Evolutionary conservation across 305 asterid species (phyloP), one percentile per base, ranked within the genome.

Genomic region (Fraxinus paxiana): DNA sequence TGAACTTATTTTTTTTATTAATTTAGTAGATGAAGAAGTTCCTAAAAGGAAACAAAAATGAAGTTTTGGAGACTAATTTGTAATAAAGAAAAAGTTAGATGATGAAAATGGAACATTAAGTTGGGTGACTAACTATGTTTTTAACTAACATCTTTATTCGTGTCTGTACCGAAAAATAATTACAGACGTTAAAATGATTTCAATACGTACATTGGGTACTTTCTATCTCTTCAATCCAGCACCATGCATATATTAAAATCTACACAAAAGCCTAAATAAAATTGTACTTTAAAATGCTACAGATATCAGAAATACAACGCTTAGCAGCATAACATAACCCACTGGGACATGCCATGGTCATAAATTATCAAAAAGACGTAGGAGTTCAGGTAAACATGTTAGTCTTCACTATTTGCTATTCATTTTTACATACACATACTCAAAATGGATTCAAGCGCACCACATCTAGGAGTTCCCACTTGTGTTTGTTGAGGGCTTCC

Each of bases 401-500:
- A 24, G 71, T 24, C 33, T 63, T 24, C 67, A 56, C 28, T 7
- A 4, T 18, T 6, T 2, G 1, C 33, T 8, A 7, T 63, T 22
- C 71, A 63, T 63, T 63, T 22, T 22, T 13, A 63, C 33, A 22
- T 9, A 24, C 2, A 0, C 26, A 2, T 61, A 22, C 15, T 24
- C 34, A 63, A 63, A 24, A 22, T 63, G 72, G 72, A 63, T 6
- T 61, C 33, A 22, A 61, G 34, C 72, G 3, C 4, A 20, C 1
- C 31, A 24, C 18, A 9, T 63, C 72, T 63, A 63, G n/a, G 35
- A 22, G 34, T 24, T 26, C 35, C 72, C 72, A 63, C 72, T 26
- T 24, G 34, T 12, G 17, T 10, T 63, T 4, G 71, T 51, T 6
- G 85, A 76, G 22, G 90, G 86, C 81, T 84, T 87, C 83, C 79